Conservation (phyloP, 257 asterid genomes). For the Penstemon eatonii region DNA sequence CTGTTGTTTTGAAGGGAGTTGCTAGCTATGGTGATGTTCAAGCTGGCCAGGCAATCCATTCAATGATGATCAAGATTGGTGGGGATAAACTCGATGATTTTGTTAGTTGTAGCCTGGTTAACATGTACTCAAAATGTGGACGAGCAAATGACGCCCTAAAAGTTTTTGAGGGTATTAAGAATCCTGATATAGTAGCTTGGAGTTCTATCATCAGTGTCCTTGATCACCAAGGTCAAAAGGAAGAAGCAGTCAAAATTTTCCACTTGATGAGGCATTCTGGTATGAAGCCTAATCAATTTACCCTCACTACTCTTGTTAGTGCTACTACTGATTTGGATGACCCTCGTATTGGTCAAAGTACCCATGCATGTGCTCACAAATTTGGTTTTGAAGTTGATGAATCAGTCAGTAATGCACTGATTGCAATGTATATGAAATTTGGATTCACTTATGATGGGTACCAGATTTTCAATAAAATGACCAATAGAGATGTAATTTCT, state of each 20-base stretch:
- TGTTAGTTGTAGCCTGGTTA: constrained; percentile 66
- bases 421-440: constrained; percentile 79
- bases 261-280: constrained; percentile 58
- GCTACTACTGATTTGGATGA: constrained; percentile 65
- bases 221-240: constrained; percentile 70
- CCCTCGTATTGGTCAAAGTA: constrained; percentile 55
- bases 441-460: constrained; percentile 52
- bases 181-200: constrained; percentile 82
- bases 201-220: constrained; percentile 68
- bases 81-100: constrained; percentile 66
- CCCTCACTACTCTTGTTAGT: constrained; percentile 64
- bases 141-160: constrained; percentile 56
- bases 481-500: constrained; percentile 53
- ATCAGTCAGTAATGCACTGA: constrained; percentile 66
- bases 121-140: constrained; percentile 81
- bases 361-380: constrained; percentile 73
- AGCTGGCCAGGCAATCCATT: constrained; percentile 66
- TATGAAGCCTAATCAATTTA: constrained; percentile 69
- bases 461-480: constrained; percentile 53
- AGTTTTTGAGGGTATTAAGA: constrained; percentile 50
- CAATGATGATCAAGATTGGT: constrained; percentile 52
- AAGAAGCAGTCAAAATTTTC: constrained; percentile 66
- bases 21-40: constrained; percentile 46
- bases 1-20: constrained; percentile 74
- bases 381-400: constrained; percentile 55